A percentile compares a stretch with the other conserved stretches of the same genome.
phyloP scores from a whole-genome alignment of 495 filamentous ascomycete genomes.

The Aspergillus haitiensis region DNA sequence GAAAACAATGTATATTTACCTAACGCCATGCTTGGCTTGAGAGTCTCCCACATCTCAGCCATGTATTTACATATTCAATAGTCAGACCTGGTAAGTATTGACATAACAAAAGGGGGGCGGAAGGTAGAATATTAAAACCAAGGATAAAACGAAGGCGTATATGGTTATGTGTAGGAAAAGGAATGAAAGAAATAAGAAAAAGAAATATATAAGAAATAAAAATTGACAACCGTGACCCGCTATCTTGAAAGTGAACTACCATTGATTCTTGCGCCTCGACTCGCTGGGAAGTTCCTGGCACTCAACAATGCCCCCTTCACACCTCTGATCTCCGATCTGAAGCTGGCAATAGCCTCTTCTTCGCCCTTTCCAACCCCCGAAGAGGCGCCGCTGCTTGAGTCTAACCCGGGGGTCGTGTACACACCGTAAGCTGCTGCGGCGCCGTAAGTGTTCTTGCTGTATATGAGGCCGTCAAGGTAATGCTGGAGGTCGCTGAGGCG shows the following conservation, averaged over 20 bases:
- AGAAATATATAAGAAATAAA: neutral
- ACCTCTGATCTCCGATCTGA: conserved; percentile 81
- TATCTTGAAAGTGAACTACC: conserved; percentile 21
- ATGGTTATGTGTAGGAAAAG: too few relatives aligned
- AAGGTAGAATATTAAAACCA: neutral
- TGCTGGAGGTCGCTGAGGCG: conserved; percentile 48
- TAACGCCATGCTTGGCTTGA: conserved; percentile 17
- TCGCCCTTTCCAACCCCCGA: conserved; percentile 50
- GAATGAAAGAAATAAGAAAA: neutral
- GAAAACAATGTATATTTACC: conserved; percentile 1
- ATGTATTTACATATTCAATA: neutral
- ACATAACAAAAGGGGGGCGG: neutral
- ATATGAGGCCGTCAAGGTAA: conserved; percentile 55
- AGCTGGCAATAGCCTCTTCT: conserved; percentile 73
- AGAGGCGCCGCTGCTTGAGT: conserved; percentile 27
- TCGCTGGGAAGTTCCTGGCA: conserved; percentile 64
- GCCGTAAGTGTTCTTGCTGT: conserved; percentile 38
- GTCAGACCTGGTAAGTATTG: neutral
- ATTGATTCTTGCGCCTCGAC: conserved; percentile 36
- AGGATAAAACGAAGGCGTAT: neutral
- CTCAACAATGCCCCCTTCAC: conserved; percentile 93
- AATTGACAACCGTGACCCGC: neutral
- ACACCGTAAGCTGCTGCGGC: conserved; percentile 36
- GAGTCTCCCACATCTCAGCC: neutral
- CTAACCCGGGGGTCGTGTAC: conserved; percentile 32